Base-by-base conservation (phyloP, 148 eudicot genomes). In the Polygonum maritimum region DNA sequence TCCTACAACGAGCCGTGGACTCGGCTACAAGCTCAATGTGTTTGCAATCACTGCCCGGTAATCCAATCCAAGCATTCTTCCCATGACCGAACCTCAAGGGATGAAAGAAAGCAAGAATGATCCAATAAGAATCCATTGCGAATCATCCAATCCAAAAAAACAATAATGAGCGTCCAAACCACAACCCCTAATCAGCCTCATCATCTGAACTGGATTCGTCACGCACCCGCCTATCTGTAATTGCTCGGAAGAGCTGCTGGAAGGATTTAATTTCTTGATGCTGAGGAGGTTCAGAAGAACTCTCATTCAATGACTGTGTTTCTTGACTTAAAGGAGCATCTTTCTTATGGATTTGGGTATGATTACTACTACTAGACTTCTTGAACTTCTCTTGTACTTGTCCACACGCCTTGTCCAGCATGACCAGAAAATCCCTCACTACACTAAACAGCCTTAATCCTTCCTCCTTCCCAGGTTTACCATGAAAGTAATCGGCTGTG, bases 401-500 rank as follows among this genome's bases (percentile, higher is more conserved):
- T 79, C 80, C 84, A 71, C 97, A 92, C 14, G 76, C 89, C 83
- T 89, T 92, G 54, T 88, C 88, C 51, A 92, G 74, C 74, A 92
- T 92, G 70, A 89, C 74, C 73, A 88, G 55, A 77, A 92, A 92
- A 75, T 92, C 92, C 48, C 97, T 81, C 35, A 91, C 94, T 63
- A 85, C 45, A 5, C 87, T 81, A 82, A 91, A 91, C 70, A 91
- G 80, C 36, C 90, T 83, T 76, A 92, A 79, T 11, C 92, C 94
- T 74, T 89, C 97, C 72, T 92, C 97, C 71, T 90, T 92, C 47
- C 89, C 94, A 0, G 97, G 71, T 48, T 76, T 87, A 58, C 97
- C 97, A 80, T 92, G 92, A 81, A 88, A 90, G 81, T 90, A 92
- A 84, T 88, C 97, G 3, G 76, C 91, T 45, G 94, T 90, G 51